A percentile compares a stretch with the other conserved stretches of the same genome.
Conservation (phyloP, 208 protist genomes). For the Trypanosoma vivax region DNA sequence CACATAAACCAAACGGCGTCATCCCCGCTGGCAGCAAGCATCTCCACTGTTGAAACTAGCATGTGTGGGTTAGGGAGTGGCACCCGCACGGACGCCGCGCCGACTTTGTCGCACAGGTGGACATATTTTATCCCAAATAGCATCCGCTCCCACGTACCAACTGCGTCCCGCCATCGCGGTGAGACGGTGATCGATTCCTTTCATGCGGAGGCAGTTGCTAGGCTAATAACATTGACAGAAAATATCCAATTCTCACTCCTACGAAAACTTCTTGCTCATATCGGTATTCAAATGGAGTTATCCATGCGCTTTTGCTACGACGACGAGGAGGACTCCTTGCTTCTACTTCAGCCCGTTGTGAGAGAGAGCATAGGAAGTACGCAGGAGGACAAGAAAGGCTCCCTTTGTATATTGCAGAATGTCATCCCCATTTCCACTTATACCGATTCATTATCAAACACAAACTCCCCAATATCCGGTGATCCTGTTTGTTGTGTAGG, state of each 20-base stretch:
- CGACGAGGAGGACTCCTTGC: constrained; percentile 18
- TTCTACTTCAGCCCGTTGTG: background rate
- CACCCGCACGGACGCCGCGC: no score
- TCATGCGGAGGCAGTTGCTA: background rate
- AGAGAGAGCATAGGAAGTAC: background rate
- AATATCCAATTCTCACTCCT: constrained; percentile 12
- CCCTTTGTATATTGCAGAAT: no score
- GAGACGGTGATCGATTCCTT: no score
- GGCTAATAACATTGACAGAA: constrained; percentile 12
- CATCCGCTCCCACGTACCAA: no score
- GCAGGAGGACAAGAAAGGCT: background rate
- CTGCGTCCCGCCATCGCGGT: no score
- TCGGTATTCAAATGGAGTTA: constrained; percentile 14
- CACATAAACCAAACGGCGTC: no score
- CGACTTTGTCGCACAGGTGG: no score
- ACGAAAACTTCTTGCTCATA: constrained; percentile 13
- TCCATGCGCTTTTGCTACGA: constrained; percentile 17
- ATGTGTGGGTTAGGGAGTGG: no score
- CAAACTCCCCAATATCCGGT: background rate
- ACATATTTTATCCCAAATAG: no score
- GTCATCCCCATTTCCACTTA: no score
- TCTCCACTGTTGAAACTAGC: background rate
- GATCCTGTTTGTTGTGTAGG: constrained; percentile 10
- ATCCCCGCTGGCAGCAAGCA: background rate
- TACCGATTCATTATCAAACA: no score